Percentiles rank a stretch among this genome's conserved stretches.
Conservation (phyloP, 2,329 filamentous ascomycete species). For the Xylariaceae sp. region DNA sequence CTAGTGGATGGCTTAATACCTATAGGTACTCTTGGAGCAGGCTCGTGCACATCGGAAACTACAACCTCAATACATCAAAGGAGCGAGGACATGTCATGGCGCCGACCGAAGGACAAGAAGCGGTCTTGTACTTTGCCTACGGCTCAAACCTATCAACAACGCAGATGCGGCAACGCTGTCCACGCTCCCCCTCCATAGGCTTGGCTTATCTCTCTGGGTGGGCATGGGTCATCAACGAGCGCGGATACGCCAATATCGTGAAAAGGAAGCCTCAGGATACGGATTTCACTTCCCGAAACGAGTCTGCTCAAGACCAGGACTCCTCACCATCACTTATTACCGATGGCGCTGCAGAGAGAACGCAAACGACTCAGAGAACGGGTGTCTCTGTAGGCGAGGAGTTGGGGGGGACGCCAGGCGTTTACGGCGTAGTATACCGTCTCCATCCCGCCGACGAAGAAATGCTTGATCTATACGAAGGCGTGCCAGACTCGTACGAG, state of each 20-base stretch:
- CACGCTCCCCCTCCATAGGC: conserved; percentile 59
- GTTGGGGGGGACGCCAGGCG: conserved; percentile 39
- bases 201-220: conserved; percentile 62
- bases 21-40: no score
- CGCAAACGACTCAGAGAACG: neutral
- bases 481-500: conserved; percentile 66
- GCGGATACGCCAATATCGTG: conserved; percentile 74
- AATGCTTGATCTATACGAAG: conserved; percentile 62
- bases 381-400: neutral
- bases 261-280: neutral
- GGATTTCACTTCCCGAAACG: no score
- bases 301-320: neutral
- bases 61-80: no score
- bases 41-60: no score
- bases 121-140: conserved; percentile 69
- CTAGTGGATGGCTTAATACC: no score
- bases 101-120: neutral
- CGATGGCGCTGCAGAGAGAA: neutral
- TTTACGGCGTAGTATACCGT: conserved; percentile 64
- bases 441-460: conserved; percentile 57
- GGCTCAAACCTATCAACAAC: conserved; percentile 71
- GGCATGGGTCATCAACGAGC: conserved; percentile 69
- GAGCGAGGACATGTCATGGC: neutral
- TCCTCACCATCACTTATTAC: no score
- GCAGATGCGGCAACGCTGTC: conserved; percentile 70